Conservation (phyloP, 768 basidiomycete genomes). For the Mycena maculata region DNA sequence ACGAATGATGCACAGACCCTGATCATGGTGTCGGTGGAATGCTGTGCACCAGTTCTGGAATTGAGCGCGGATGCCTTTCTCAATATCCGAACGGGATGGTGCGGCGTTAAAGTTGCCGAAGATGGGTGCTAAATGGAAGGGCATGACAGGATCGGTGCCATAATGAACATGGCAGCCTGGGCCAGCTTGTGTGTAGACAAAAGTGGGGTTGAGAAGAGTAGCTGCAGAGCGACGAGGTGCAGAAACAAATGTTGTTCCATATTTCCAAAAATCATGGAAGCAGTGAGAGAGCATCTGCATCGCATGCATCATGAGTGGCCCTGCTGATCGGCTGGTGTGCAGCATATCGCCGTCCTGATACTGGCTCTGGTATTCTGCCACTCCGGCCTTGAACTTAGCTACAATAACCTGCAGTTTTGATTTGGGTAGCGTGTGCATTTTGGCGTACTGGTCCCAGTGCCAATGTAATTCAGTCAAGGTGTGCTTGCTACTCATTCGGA, state of each 20-base stretch:
- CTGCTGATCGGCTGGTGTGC: conserved; percentile 47
- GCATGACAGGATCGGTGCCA: conserved; percentile 53
- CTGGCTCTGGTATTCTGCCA: conserved; percentile 1
- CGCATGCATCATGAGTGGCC: conserved; percentile 44
- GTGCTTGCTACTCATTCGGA: conserved; percentile 52
- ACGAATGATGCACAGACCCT: conserved; percentile 43
- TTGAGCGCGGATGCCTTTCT: conserved; percentile 32
- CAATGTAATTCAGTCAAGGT: conserved; percentile 53
- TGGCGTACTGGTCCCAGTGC: conserved; percentile 52
- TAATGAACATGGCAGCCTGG: conserved; percentile 55
- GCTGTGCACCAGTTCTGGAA: conserved; percentile 35
- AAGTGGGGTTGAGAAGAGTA: conserved; percentile 57
- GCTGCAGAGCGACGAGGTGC: conserved; percentile 33
- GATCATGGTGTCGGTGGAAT: conserved; percentile 16
- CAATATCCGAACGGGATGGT: conserved; percentile 22
- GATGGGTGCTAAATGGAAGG: conserved; percentile 51
- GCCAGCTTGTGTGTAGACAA: conserved; percentile 53
- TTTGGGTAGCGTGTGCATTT: conserved; percentile 42
- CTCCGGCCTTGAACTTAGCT: conserved; percentile 29
- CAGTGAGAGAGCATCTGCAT: conserved; percentile 34
- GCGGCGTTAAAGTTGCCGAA: conserved; percentile 11
- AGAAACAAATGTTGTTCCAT: conserved; percentile 50
- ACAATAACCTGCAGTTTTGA: conserved; percentile 19
- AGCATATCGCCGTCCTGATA: background rate
- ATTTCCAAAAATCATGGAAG: conserved; percentile 51